Base-by-base conservation (phyloP, 148 eudicot genomes). In the Arctostaphylos glauca region DNA sequence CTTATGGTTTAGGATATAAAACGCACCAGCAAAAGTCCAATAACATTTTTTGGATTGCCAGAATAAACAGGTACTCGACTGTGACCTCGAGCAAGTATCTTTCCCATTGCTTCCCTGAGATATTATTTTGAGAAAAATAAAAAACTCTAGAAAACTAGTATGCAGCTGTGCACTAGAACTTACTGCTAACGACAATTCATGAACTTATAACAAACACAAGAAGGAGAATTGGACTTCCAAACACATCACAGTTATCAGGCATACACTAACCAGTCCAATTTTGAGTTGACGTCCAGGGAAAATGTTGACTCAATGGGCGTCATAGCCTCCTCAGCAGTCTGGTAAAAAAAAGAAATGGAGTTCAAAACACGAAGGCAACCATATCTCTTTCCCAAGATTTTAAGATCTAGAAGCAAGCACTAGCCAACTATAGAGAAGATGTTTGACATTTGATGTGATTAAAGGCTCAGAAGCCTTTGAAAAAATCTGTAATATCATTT, bases 271-370 rank as follows among this genome's bases (percentile, higher is more conserved):
- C 99, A 96, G 89, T 96, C 99, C 83, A 96, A 80, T 79, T 96
- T 96, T 83, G 98, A 93, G 86, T 94, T 90, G 67, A 96, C 98
- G 56, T 95, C 98, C 91, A 95, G 88, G 41, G 97, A 95, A 91
- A 95, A 95, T 15, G 98, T 95, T 53, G 95, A 95, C 82, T 93
- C 99, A 83, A 96, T 91, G 54, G 99, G 99, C 23, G 99, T 96
- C 99, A 96, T 96, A 60, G 99, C 99, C 88, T 93, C 99, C 88
- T 96, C 91, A 87, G 99, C 98, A 83, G 96, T 96, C 99, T 96
- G 91, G 75, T 82, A 74, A 80, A 73, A 75, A 84, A 56, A 75
- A 8, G 38, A 55, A 62, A 77, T 38, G 64, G 53, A 73, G n/a
- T 73, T 66, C 80, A 59, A 53, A 76, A 79, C 44, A 8, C 56